phyloP scores from a whole-genome alignment of 1,284 basidiomycete genomes.

The Rhodotorula sp. region DNA sequence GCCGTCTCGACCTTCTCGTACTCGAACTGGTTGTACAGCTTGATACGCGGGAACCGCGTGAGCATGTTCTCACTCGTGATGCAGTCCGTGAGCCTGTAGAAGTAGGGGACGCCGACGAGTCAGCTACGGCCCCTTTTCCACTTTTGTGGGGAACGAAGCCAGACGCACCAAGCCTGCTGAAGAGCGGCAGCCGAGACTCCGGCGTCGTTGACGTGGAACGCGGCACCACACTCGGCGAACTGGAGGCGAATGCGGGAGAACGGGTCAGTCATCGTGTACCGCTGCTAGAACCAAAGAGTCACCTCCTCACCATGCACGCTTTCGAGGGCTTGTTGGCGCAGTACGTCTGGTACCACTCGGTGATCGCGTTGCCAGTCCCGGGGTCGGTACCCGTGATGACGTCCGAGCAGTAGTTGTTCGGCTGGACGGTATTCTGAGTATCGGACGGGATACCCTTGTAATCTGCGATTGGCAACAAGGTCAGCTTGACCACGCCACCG shows the following conservation, averaged over 20 bases:
- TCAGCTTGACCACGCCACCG: neutral
- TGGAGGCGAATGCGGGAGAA: neutral
- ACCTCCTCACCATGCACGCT: constrained; percentile 42
- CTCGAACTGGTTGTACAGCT: constrained; percentile 46
- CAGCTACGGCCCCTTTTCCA: too few relatives aligned
- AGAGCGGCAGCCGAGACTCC: constrained; percentile 34
- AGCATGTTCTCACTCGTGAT: constrained; percentile 30
- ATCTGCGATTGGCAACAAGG: constrained; percentile 8
- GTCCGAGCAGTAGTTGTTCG: constrained; percentile 37
- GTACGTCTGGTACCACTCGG: constrained; percentile 41
- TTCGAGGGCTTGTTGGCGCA: constrained; percentile 37
- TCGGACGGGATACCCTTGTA: constrained; percentile 40
- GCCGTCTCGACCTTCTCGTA: constrained; percentile 43
- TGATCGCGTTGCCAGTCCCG: constrained; percentile 16
- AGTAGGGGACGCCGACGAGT: neutral
- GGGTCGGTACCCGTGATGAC: constrained; percentile 41
- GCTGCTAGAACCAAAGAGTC: neutral
- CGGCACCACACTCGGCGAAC: constrained; percentile 46
- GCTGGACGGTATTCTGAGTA: constrained; percentile 37
- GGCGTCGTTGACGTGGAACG: constrained; percentile 43
- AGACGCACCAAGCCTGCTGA: constrained; percentile 43
- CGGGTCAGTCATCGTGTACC: neutral
- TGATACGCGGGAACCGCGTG: constrained; percentile 40
- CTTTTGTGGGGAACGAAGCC: too few relatives aligned
- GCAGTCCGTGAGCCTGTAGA: constrained; percentile 36